phyloP scores from a whole-genome alignment of 2,329 filamentous ascomycete genomes.

The Pleomassaria siparia region DNA sequence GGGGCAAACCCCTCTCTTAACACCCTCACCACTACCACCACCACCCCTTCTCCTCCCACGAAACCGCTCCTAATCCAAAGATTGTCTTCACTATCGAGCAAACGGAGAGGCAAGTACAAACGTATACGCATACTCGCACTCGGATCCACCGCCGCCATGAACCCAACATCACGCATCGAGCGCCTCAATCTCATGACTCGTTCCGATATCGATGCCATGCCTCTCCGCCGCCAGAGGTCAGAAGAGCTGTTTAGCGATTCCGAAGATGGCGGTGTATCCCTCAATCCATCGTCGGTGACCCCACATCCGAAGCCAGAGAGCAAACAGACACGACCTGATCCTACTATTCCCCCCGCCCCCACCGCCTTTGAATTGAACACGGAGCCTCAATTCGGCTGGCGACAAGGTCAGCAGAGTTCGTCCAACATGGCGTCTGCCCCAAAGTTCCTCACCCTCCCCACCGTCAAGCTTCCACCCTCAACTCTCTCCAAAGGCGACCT shows the following conservation, averaged over 20 bases:
- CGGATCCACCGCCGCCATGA: too few species aligned
- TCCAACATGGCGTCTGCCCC: constrained; percentile 21
- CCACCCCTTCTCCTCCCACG: not conserved
- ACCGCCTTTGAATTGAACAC: constrained; percentile 6
- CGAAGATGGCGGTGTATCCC: constrained; percentile 24
- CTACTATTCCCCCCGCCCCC: constrained; percentile 1
- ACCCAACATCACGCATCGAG: constrained; percentile 1
- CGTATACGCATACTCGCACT: too few species aligned
- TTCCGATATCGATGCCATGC: constrained; percentile 28
- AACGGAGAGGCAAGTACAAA: too few species aligned
- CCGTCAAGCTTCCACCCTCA: constrained; percentile 14
- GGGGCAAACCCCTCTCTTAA: not conserved
- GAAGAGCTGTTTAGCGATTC: constrained; percentile 12
- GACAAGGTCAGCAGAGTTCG: constrained; percentile 22
- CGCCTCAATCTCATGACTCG: constrained; percentile 24
- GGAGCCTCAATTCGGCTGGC: constrained; percentile 25
- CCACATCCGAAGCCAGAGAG: not conserved
- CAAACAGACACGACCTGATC: constrained; percentile 12
- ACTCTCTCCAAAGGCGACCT: constrained; percentile 33
- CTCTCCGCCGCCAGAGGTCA: constrained; percentile 11
- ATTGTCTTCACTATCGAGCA: too few species aligned
- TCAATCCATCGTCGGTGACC: constrained; percentile 4
- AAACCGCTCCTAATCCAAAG: not conserved
- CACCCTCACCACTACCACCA: not conserved
- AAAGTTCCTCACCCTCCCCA: constrained; percentile 9